Evolutionary conservation across 306 rosid genomes (phyloP).

Genomic region (Rubus parviflorus): DNA sequence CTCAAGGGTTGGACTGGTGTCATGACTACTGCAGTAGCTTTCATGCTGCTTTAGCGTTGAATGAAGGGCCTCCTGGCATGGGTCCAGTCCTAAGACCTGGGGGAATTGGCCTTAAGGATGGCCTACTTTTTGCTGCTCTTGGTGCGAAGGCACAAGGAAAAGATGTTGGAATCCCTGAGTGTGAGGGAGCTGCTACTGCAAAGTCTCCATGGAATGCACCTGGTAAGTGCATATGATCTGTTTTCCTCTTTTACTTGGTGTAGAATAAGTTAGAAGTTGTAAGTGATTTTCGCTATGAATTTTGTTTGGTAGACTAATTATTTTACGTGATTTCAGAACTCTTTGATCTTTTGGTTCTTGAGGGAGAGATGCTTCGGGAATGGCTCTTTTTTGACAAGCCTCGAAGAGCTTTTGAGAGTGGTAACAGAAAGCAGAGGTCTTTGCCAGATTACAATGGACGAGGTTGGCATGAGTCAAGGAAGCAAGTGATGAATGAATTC

Average conservation of each 20-base stretch:
- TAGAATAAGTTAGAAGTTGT: not conserved
- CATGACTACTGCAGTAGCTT: slow-evolving; percentile 93
- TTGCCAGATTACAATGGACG: slow-evolving; percentile 95
- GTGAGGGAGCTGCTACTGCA: slow-evolving; percentile 98
- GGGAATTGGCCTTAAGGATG: slow-evolving; percentile 93
- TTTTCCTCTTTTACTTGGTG: slow-evolving; percentile 8
- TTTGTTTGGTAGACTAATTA: slow-evolving; percentile 10
- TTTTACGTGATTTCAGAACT: slow-evolving; percentile 59
- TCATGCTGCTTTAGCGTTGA: slow-evolving; percentile 86
- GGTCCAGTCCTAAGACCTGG: slow-evolving; percentile 93
- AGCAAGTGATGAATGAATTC: slow-evolving; percentile 93
- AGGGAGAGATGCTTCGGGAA: slow-evolving; percentile 89
- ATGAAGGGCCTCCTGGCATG: slow-evolving; percentile 99
- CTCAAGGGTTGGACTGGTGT: slow-evolving; percentile 86
- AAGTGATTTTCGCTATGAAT: not conserved
- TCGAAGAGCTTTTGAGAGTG: slow-evolving; percentile 96
- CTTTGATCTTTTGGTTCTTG: slow-evolving; percentile 86
- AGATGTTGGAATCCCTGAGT: slow-evolving; percentile 94
- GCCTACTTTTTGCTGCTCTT: slow-evolving; percentile 83
- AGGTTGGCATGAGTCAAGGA: slow-evolving; percentile 99
- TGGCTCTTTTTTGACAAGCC: slow-evolving; percentile 99
- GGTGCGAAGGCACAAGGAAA: slow-evolving; percentile 86
- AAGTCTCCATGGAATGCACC: slow-evolving; percentile 99
- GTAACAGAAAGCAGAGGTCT: slow-evolving; percentile 98
- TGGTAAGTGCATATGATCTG: slow-evolving; percentile 49